These are phyloP conservation scores for Singerocomus inundabilis DNA, from an alignment of 1,284 basidiomycete species.

Conservation along the genomic window DNA sequence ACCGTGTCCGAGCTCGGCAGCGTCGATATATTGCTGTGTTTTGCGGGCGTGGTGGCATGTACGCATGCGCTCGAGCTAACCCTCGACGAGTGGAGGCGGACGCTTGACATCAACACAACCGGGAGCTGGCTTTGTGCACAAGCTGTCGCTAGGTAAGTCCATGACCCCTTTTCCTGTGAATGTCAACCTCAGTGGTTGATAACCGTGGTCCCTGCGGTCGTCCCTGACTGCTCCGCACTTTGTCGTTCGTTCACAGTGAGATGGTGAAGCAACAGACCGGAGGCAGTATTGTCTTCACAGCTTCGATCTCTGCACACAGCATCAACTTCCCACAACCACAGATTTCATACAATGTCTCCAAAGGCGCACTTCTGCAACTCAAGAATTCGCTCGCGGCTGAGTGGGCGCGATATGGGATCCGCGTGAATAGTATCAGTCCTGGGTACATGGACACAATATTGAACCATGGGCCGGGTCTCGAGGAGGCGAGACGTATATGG, in stretches of 20 bases:
- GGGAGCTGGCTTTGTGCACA: constrained; percentile 45
- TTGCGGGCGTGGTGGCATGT: constrained; percentile 40
- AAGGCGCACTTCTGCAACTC: constrained; percentile 27
- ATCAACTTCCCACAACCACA: constrained; percentile 44
- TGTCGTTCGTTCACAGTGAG: constrained; percentile 13
- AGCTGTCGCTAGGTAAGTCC: constrained; percentile 38
- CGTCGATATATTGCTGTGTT: constrained; percentile 40
- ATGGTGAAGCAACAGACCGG: constrained; percentile 42
- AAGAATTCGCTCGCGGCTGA: constrained; percentile 36
- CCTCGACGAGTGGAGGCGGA: constrained; percentile 36
- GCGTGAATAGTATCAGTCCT: constrained; percentile 43
- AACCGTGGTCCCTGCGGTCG: background rate
- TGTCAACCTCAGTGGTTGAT: background rate
- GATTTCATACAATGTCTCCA: constrained; percentile 33
- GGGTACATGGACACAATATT: constrained; percentile 47
- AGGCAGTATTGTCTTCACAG: constrained; percentile 42
- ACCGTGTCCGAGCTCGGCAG: constrained; percentile 33
- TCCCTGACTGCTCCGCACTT: background rate
- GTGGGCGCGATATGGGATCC: constrained; percentile 42
- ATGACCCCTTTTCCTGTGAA: background rate
- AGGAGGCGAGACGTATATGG: constrained; percentile 34
- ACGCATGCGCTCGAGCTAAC: constrained; percentile 33
- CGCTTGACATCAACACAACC: constrained; percentile 42
- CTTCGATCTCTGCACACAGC: constrained; percentile 42
- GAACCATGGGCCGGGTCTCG: constrained; percentile 37